phyloP scores from a whole-genome alignment of 2,329 filamentous ascomycete species.

The Aspergillus spinulosporus region DNA sequence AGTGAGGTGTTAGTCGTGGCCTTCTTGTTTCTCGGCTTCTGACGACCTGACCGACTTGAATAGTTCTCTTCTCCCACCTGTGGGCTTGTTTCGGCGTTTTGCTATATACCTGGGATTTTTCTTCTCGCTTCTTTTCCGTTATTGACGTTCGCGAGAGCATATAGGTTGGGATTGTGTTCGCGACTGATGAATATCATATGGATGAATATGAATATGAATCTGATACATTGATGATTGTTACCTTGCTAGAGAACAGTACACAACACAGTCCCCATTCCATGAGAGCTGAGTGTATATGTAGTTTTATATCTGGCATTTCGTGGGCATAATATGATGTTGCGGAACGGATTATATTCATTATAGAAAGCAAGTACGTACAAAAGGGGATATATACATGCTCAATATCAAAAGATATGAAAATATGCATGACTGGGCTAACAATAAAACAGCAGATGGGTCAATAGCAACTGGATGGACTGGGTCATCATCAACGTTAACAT shows the following conservation, averaged over 20 bases:
- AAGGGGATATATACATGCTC: slow-evolving; percentile 10
- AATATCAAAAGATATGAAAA: background rate
- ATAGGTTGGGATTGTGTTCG: slow-evolving; percentile 9
- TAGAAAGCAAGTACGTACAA: slow-evolving; percentile 7
- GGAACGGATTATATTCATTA: slow-evolving; percentile 10
- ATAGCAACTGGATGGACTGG: background rate
- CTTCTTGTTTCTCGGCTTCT: background rate
- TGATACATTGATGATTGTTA: background rate
- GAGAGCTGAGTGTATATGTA: background rate
- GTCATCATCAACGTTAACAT: slow-evolving; percentile 1
- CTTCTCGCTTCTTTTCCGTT: background rate
- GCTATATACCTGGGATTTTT: slow-evolving; percentile 21
- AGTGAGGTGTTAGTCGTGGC: too few relatives aligned
- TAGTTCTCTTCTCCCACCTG: too few relatives aligned
- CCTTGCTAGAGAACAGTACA: background rate
- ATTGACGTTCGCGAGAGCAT: background rate
- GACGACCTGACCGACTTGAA: background rate
- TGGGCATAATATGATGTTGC: background rate
- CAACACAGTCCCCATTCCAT: background rate
- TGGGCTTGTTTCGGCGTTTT: slow-evolving; percentile 3
- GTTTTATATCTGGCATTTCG: background rate
- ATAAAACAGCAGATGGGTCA: background rate
- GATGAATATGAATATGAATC: background rate
- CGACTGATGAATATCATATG: slow-evolving; percentile 9
- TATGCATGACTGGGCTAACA: background rate